Base-by-base conservation (phyloP, 176 grass and related monocot species). In the Triticum timopheevii region DNA sequence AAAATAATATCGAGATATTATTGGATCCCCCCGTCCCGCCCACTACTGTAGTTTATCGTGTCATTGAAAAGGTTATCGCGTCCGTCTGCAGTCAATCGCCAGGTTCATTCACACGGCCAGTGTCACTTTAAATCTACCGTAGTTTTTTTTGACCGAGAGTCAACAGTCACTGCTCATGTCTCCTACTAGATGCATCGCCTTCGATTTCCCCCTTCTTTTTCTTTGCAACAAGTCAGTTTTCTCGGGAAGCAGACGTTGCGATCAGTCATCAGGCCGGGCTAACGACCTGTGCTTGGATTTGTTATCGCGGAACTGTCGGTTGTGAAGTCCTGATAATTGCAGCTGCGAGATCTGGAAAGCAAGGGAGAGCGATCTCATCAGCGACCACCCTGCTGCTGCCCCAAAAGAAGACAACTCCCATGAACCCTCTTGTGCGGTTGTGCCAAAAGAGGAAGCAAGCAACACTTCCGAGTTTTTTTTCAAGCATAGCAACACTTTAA, bases 341-440 rank as follows among this genome's bases (percentile, higher is more conserved):
- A 54, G 50, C 50, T 65, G 69, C 20, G 50, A 87, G 74, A 75
- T 56, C 12, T 22, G 50, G 54, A 83, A 62, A 72, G 5, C 25
- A 50, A 17, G 40, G 23, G 42, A 40, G 54, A 17, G 11, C 28
- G 22, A 58, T 59, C 58, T 24, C 50, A 58, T 40, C 71, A 73
- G 40, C 44, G 42, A 33, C 69, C 61, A 27, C 15, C 44, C 6
- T 23, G 44, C 27, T 59, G 33, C 28, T 66, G 45, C 69, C 69
- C 45, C 36, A 81, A 76, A 45, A 61, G 4, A 69, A 61, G 69
- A 66, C 61, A 85, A 17, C 27, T 81, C 44, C 68, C 2, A 68
- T 76, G 77, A 81, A 89, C 62, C 44, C 69, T 77, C 83, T 44
- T 38, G 78, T n/a, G n/a, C n/a, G n/a, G n/a, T n/a, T n/a, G n/a